Conservation (phyloP, 73 alveolate genomes). For the Blepharisma japonicum region DNA sequence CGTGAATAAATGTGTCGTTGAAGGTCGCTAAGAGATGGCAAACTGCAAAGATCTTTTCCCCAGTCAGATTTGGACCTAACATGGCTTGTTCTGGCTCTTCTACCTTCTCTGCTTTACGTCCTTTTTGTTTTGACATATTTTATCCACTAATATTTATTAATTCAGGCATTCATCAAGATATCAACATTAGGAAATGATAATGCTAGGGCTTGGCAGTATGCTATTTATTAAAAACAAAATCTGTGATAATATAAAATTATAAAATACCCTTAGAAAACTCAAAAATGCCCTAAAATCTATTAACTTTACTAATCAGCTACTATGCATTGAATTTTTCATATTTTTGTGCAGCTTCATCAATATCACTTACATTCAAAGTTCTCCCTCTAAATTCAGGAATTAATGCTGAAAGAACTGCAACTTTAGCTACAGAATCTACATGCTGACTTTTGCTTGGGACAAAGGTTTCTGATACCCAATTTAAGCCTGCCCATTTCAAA, state of each 20-base stretch:
- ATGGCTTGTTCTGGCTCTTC: constrained; percentile 34
- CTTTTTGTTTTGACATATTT: constrained; percentile 25
- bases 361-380: constrained; percentile 25
- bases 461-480: not conserved
- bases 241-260: too few relatives aligned
- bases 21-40: constrained; percentile 61
- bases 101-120: constrained; percentile 20
- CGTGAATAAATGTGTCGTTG: constrained; percentile 98
- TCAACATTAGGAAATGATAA: too few relatives aligned
- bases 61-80: constrained; percentile 23
- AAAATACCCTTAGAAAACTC: too few relatives aligned
- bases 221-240: too few relatives aligned
- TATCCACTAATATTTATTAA: not conserved
- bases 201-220: too few relatives aligned
- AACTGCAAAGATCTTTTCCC: constrained; percentile 30
- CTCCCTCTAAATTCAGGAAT: not conserved
- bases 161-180: too few relatives aligned
- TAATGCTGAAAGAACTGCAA: not conserved
- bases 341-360: not conserved
- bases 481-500: constrained; percentile 1
- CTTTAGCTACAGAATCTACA: constrained; percentile 33
- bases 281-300: too few relatives aligned
- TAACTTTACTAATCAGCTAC: too few relatives aligned
- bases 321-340: not conserved
- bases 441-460: constrained; percentile 1